phyloP scores from a whole-genome alignment of 441 rosid species.

The Erodium moschatum region DNA sequence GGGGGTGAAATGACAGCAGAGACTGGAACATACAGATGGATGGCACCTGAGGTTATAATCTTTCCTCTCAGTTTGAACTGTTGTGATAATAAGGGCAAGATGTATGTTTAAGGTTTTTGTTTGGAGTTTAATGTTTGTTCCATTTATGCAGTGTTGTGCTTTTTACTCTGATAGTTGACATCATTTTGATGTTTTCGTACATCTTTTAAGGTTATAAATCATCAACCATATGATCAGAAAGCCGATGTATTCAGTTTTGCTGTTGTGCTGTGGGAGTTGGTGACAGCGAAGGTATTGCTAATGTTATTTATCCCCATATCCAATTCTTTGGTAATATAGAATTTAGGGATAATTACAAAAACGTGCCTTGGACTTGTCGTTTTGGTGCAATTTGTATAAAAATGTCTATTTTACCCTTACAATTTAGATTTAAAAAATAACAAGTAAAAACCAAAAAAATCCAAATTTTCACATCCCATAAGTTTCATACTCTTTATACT shows the following conservation, averaged over 20 bases:
- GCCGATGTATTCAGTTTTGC: conserved; percentile 67
- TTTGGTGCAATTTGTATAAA: too few relatives aligned
- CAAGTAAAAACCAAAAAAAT: too few relatives aligned
- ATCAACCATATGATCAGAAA: conserved; percentile 53
- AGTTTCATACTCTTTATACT: too few relatives aligned
- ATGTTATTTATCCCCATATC: not conserved
- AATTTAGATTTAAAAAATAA: too few relatives aligned
- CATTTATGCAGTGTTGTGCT: too few relatives aligned
- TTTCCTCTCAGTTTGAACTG: conserved; percentile 9
- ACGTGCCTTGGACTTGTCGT: too few relatives aligned
- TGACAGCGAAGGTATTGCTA: conserved; percentile 52
- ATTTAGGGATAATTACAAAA: too few relatives aligned
- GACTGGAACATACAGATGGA: conserved; percentile 82
- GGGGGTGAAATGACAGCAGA: conserved; percentile 78
- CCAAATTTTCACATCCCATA: too few relatives aligned
- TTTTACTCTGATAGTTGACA: not conserved
- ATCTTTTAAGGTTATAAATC: conserved; percentile 48
- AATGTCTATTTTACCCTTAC: too few relatives aligned
- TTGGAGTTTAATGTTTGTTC: not conserved
- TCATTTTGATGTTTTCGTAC: conserved; percentile 2
- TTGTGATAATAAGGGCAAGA: not conserved
- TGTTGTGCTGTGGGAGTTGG: conserved; percentile 59
- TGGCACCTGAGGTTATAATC: conserved; percentile 74
- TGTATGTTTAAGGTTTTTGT: not conserved
- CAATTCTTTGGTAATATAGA: not conserved